Evolutionary conservation across 495 filamentous ascomycete species (phyloP).

Genomic region (Diplogelasinospora grovesii): DNA sequence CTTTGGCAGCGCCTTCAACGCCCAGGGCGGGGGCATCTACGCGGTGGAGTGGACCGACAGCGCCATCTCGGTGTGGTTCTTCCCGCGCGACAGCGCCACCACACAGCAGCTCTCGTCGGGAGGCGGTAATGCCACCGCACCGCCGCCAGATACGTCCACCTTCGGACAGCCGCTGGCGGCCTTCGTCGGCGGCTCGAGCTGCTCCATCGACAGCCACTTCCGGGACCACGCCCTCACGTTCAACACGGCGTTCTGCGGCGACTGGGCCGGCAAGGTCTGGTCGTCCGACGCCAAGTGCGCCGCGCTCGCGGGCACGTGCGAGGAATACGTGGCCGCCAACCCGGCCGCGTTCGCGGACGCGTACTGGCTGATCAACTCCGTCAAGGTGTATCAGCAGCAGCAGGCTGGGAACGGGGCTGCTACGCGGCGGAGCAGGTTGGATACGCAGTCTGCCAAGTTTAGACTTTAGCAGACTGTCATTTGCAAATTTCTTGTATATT

Average conservation of each 20-base stretch:
- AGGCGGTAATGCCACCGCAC: conserved; percentile 44
- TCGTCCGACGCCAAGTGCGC: conserved; percentile 29
- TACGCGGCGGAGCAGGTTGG: no score
- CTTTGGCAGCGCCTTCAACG: conserved; percentile 70
- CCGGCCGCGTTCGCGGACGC: conserved; percentile 53
- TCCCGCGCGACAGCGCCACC: conserved; percentile 50
- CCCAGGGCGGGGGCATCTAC: conserved; percentile 65
- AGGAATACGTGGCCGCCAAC: conserved; percentile 59
- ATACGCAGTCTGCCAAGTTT: no score
- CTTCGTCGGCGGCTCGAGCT: conserved; percentile 51
- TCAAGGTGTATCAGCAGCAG: conserved; percentile 54
- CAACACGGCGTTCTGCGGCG: conserved; percentile 82
- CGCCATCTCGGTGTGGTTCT: conserved; percentile 72
- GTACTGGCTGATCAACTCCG: conserved; percentile 67
- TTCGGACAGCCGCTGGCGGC: conserved; percentile 65
- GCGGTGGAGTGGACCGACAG: conserved; percentile 66
- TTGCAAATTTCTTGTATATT: neutral
- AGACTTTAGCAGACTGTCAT: neutral
- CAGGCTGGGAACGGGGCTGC: no score
- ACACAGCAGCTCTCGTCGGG: conserved; percentile 12
- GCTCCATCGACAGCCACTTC: conserved; percentile 63
- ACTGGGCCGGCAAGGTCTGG: conserved; percentile 73
- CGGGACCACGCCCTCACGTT: conserved; percentile 67
- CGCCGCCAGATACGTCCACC: conserved; percentile 51
- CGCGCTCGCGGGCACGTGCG: conserved; percentile 45